phyloP scores from a whole-genome alignment of 805 yeast genomes.

The Priceomyces haplophilus region DNA sequence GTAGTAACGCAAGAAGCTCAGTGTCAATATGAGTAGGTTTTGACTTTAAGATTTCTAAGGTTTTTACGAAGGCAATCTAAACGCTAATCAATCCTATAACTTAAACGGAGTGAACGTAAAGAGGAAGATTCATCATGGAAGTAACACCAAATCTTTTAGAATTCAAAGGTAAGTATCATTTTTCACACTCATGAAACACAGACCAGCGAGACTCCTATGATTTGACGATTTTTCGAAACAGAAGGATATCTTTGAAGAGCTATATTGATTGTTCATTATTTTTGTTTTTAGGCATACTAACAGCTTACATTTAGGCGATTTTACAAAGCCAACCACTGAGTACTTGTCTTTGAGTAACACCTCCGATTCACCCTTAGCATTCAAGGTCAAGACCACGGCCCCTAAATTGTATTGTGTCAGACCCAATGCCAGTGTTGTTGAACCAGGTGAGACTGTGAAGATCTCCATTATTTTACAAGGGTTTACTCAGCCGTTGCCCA shows the following conservation, averaged over 20 bases:
- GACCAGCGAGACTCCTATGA: neutral
- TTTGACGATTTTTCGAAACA: neutral
- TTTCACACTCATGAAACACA: neutral
- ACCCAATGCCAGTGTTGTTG: constrained; percentile 83
- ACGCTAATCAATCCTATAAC: neutral
- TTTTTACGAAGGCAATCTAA: neutral
- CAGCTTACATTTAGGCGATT: constrained; percentile 54
- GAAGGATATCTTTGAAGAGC: neutral
- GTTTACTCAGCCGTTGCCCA: constrained; percentile 66
- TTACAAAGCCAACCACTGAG: constrained; percentile 69
- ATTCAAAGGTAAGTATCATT: constrained; percentile 64
- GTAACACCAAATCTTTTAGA: constrained; percentile 71
- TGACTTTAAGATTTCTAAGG: neutral
- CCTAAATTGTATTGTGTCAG: constrained; percentile 94
- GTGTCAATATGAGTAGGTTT: constrained; percentile 1
- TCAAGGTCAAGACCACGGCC: constrained; percentile 97
- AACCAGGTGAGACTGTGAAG: constrained; percentile 68
- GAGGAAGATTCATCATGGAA: constrained; percentile 45
- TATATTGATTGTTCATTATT: neutral
- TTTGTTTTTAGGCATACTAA: neutral
- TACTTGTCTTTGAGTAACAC: constrained; percentile 54
- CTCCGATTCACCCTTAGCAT: constrained; percentile 62
- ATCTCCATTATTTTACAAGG: constrained; percentile 88
- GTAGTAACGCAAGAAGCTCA: neutral
- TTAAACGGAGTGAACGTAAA: neutral